Conservation (phyloP, 2,329 filamentous ascomycete species). For the Fusarium gaditjirri region DNA sequence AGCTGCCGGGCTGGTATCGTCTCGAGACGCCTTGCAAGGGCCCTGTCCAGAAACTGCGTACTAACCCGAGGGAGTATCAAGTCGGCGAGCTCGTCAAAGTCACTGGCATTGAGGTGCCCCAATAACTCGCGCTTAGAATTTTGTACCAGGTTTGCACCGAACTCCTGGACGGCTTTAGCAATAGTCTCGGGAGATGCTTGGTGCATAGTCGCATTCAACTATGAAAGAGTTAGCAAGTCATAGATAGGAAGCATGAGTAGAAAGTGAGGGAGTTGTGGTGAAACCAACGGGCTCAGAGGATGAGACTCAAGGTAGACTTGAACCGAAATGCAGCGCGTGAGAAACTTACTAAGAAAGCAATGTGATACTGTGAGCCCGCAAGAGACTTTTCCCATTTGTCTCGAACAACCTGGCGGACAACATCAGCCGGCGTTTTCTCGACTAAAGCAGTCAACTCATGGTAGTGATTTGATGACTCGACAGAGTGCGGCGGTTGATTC, state of each 20-base stretch:
- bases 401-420: conserved; percentile 60
- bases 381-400: conserved; percentile 63
- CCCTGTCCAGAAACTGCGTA: conserved; percentile 62
- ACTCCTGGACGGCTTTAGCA: conserved; percentile 55
- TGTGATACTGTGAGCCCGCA: conserved; percentile 62
- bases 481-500: conserved; percentile 15
- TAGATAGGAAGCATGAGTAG: not conserved
- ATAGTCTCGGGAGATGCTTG: conserved; percentile 54
- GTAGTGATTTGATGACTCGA: conserved; percentile 45
- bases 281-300: not conserved
- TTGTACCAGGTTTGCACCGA: conserved; percentile 57
- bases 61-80: conserved; percentile 59
- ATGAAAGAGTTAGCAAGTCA: conserved; percentile 39
- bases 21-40: conserved; percentile 61
- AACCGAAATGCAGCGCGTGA: not conserved
- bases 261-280: not conserved
- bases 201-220: conserved; percentile 63
- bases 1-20: conserved; percentile 65
- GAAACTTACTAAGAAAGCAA: conserved; percentile 62
- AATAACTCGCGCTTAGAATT: conserved; percentile 56
- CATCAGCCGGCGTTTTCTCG: conserved; percentile 53
- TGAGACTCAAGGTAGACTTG: not conserved
- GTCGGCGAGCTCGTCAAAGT: conserved; percentile 59
- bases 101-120: conserved; percentile 50
- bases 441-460: conserved; percentile 46